Conservation (phyloP, 2,329 filamentous ascomycete species). For the Teratosphaeria gauchensis region DNA sequence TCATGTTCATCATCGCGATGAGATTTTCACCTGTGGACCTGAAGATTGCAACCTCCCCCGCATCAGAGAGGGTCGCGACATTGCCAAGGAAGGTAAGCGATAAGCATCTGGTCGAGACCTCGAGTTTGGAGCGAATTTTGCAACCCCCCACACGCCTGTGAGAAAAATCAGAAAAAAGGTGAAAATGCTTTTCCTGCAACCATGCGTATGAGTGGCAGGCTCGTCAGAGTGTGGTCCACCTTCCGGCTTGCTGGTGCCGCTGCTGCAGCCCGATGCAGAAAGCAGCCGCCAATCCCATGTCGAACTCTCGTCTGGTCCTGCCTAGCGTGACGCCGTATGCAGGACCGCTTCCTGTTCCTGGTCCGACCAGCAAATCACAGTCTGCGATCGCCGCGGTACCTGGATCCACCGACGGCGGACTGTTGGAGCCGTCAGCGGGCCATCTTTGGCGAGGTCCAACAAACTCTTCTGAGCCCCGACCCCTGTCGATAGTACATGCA, state of each 20-base stretch:
- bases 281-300: background rate
- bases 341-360: background rate
- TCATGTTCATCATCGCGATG: background rate
- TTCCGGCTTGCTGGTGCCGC: background rate
- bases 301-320: background rate
- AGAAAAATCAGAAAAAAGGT: background rate
- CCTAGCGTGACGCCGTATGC: background rate
- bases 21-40: background rate
- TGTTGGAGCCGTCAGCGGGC: background rate
- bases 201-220: background rate
- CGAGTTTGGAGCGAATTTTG: background rate
- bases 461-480: background rate
- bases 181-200: background rate
- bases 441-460: background rate
- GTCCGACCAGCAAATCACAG: background rate
- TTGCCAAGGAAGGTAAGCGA: background rate
- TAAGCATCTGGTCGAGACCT: background rate
- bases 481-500: background rate
- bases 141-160: background rate
- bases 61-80: too few relatives aligned
- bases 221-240: background rate
- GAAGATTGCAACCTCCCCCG: background rate
- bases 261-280: background rate
- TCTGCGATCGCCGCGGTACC: background rate
- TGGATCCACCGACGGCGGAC: background rate